These are phyloP conservation scores for Dendrocalamus sinicus DNA, from an alignment of 176 grass and related monocot genomes.

Conservation along the genomic window DNA sequence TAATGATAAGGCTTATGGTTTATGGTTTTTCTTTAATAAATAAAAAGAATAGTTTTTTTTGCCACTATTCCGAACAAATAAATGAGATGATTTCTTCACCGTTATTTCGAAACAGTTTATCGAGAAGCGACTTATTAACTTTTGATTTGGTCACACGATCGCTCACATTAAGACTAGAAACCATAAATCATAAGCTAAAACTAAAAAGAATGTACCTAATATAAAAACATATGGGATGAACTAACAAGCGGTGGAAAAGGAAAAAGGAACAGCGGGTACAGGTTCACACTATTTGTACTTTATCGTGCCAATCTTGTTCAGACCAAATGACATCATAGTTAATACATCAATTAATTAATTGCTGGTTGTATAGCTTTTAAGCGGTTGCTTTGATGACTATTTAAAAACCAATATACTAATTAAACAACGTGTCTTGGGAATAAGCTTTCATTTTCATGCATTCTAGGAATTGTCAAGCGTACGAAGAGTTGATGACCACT, in stretches of 20 bases:
- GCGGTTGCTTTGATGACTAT: not conserved
- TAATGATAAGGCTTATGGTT: not conserved
- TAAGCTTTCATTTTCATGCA: not conserved
- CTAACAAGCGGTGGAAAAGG: not conserved
- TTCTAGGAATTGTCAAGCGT: not conserved
- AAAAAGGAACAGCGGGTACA: not conserved
- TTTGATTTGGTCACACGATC: too few relatives aligned
- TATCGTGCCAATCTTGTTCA: not conserved
- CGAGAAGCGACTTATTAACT: too few relatives aligned
- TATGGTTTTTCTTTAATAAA: too few relatives aligned
- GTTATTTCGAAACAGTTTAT: rapidly evolving
- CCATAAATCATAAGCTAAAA: too few relatives aligned
- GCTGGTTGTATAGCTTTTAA: not conserved
- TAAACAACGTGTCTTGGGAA: not conserved
- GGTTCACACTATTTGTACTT: not conserved
- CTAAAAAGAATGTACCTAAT: too few relatives aligned
- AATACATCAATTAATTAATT: not conserved
- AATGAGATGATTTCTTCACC: too few relatives aligned
- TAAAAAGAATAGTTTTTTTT: too few relatives aligned
- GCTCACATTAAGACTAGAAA: too few relatives aligned
- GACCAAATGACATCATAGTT: not conserved
- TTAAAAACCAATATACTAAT: not conserved
- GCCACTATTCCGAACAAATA: too few relatives aligned
- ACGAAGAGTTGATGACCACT: not conserved
- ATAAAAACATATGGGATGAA: not conserved